These are phyloP conservation scores for Nicotiana tomentosiformis DNA, from an alignment of 257 asterid species.

Conservation along the genomic window DNA sequence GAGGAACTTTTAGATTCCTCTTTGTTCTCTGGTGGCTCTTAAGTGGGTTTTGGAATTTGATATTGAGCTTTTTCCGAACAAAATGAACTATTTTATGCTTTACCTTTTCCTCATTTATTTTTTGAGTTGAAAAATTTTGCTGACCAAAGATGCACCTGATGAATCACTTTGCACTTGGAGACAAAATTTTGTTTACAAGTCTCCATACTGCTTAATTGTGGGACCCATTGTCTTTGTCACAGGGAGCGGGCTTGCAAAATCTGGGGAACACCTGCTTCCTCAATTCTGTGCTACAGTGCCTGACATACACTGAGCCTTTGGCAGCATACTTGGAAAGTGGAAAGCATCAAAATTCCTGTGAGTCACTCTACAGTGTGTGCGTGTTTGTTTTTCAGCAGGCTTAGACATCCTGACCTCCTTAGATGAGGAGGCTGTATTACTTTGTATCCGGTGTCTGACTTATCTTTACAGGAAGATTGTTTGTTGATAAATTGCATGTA, in stretches of 20 bases:
- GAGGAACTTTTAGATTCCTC: not conserved
- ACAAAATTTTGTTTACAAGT: slow-evolving; percentile 1
- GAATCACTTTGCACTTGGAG: not conserved
- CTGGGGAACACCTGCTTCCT: slow-evolving; percentile 97
- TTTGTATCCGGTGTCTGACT: not conserved
- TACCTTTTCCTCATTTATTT: not conserved
- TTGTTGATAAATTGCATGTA: not conserved
- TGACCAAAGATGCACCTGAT: not conserved
- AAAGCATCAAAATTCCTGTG: slow-evolving; percentile 87
- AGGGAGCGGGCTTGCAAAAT: slow-evolving; percentile 99
- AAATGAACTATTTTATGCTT: not conserved
- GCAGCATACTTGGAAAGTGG: slow-evolving; percentile 98
- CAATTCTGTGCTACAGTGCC: slow-evolving; percentile 88
- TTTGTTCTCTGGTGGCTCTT: not conserved
- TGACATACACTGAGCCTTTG: slow-evolving; percentile 95
- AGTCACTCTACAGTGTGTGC: slow-evolving; percentile 24
- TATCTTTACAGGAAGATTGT: not conserved
- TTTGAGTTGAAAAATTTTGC: slow-evolving; percentile 1
- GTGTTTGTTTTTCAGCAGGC: not conserved
- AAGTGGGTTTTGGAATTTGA: not conserved
- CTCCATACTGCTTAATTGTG: slow-evolving; percentile 11
- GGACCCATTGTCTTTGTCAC: slow-evolving; percentile 23
- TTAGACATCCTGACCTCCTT: not conserved
- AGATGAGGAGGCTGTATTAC: not conserved
- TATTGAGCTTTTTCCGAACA: not conserved